Evolutionary conservation across 2,329 filamentous ascomycete genomes (phyloP), one percentile per base, ranked within the genome.

Genomic region (Fusarium sp.): DNA sequence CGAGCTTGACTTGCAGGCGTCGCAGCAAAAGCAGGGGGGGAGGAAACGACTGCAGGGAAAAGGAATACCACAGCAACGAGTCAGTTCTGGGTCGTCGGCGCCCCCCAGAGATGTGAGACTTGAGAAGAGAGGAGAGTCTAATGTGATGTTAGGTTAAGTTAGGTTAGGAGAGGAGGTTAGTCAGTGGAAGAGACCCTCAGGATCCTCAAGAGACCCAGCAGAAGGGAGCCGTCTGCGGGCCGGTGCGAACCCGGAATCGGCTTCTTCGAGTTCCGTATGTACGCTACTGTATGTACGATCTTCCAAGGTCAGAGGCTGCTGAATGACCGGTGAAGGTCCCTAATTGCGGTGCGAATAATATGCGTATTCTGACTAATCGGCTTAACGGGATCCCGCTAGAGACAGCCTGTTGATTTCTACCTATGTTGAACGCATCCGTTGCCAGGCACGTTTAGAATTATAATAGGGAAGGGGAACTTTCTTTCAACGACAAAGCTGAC

Each of bases 211-310:
- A 28, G 23, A 25, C 34, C 34, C 27, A 63, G 47, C 25, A 25
- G 46, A 27, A 34, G 40, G 46, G 30, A 57, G 41, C 61, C 54
- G 50, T 30, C 45, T 60, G 56, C 72, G 72, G 72, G 69, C 72
- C 72, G 72, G 72, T 59, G 68, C 62, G 68, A 58, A 32, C 55
- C 64, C 72, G 72, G 67, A 64, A 69, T 72, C 67, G 64, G 67
- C 46, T 69, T 59, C 68, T 73, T 53, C n/a, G 34, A 51, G 23
- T 67, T 71, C 66, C 58, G 48, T 53, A 48, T 55, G 48, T 53
- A 48, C 62, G 57, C 62, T 66, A 66, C 45, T 21, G 23, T 49
- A 34, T 45, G 59, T 32, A 30, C 34, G 49, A 21, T 40, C 48
- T 51, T 41, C 37, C 34, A 37, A 37, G 48, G 32, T 51, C 18